Base-by-base conservation (phyloP, 106 monocot species). In the Dendrobium catenatum region DNA sequence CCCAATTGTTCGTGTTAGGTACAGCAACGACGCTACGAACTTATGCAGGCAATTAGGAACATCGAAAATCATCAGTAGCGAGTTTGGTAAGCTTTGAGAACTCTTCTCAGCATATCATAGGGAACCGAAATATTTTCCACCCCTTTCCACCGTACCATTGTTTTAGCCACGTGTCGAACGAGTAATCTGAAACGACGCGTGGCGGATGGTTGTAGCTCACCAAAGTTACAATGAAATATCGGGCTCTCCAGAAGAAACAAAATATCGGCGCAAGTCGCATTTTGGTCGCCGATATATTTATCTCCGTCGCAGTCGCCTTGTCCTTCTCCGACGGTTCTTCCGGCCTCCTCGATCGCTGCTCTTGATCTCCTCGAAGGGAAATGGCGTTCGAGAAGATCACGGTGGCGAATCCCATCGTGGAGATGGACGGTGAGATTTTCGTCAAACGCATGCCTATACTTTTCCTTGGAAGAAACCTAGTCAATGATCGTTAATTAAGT, bases 311-410 rank as follows among this genome's bases (percentile, higher is more conserved):
- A 4, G 29, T 0, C 0, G 72, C 33, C 37, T 11, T 51, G 10
- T 15, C 1, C 51, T 13, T 51, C 16, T 40, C 17, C 31, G 70
- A 13, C 31, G 13, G 29, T 19, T 29, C 1, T 68, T 68, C 66
- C 68, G 31, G 31, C n/a, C 10, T 61, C 42, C 42, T n/a, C 8
- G 16, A 44, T 44, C 43, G 74, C 74, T 74, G 43, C 43, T 20
- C 41, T 74, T 20, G 74, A n/a, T 74, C 74, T 74, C 19, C 74
- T 74, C 74, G 3, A 7, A 1, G 3, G 8, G 9, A 43, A 2
- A 86, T 83, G 86, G 83, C 77, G 80, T 80, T 80, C 55, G 77
- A 86, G 18, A 86, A 86, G 80, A 86, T 86, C 83, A 83, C 80
- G 80, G 83, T 86, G 43, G 80, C 79, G 31, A 86, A 86, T 49